Percentiles rank a stretch among this genome's conserved stretches.
Conservation (phyloP, 768 basidiomycete species). For the Tephrocybe sp. region DNA sequence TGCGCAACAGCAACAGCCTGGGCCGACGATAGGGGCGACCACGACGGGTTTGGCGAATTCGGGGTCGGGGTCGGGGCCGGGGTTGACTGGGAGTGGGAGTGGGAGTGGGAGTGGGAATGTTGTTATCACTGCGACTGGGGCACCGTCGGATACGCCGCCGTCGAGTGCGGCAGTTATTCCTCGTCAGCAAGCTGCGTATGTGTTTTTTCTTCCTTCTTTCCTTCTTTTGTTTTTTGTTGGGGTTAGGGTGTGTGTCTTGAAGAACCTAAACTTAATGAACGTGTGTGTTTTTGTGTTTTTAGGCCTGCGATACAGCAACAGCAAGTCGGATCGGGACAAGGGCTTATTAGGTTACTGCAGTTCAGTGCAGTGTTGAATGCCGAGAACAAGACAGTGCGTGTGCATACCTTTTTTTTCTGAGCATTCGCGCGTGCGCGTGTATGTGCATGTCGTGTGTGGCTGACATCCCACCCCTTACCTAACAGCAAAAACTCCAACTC, state of each 20-base stretch:
- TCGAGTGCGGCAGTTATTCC: conserved; percentile 14
- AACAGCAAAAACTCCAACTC: conserved; percentile 54
- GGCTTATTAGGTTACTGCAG: conserved; percentile 59
- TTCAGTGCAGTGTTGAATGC: conserved; percentile 65
- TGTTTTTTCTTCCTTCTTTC: neutral
- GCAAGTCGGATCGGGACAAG: conserved; percentile 56
- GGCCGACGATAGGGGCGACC: neutral
- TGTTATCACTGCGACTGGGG: neutral
- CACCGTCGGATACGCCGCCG: conserved; percentile 19
- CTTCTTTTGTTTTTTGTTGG: conserved; percentile 8
- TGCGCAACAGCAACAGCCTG: conserved; percentile 21
- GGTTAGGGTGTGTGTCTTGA: too few relatives aligned
- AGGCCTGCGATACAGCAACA: conserved; percentile 13
- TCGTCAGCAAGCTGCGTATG: conserved; percentile 12
- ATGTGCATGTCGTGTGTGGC: too few relatives aligned
- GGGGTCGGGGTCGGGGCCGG: neutral
- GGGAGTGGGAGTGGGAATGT: too few relatives aligned
- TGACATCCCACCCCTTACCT: too few relatives aligned
- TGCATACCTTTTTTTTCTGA: neutral
- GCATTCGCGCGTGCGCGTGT: too few relatives aligned
- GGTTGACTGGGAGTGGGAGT: too few relatives aligned
- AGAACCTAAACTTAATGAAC: too few relatives aligned
- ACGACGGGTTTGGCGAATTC: too few relatives aligned
- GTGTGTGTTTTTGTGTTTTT: neutral
- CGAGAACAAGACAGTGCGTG: conserved; percentile 47